Base-by-base conservation (phyloP, 2,329 filamentous ascomycete species). In the Microsporum audouinii region DNA sequence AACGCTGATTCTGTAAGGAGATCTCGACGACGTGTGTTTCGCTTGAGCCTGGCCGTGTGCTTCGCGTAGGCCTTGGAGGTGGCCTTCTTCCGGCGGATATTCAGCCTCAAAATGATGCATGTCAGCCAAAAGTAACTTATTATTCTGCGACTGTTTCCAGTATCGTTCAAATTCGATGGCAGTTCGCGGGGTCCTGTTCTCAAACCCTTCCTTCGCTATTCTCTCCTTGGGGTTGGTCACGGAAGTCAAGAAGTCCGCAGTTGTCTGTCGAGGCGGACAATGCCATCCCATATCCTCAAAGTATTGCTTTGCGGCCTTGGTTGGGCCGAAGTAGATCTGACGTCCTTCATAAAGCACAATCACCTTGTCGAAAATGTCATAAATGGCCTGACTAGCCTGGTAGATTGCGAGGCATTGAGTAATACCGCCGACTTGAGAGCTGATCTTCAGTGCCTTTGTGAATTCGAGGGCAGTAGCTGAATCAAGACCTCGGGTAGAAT, bases 1-100 rank as follows among this genome's bases (percentile, higher is more conserved):
- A 66, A 87, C 88, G 0, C 88, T 91, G 43, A 96, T 79, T 1
- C 89, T 91, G 73, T 87, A 96, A 0, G 91, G 89, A 63, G 69
- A 74, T 51, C 71, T 71, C 33, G 67, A 70, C 29, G 69, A 68
- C 39, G 70, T 71, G 64, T 73, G 73, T 62, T 75, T 74, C 58
- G 70, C 75, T 63, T 72, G 74, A 45, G 67, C 69, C 23, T 67
- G 57, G 7, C 66, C 67, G 57, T 73, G 72, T 27, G 68, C 67
- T 39, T 72, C 63, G 31, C 69, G 63, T 60, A 76, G 72, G 5
- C 66, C 65, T 38, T 70, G 64, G 47, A 69, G 67, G 1, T 70
- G 68, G 38, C 69, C 63, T 12, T 71, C 70, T n/a, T 70, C 71
- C 0, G 68, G 59, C 0, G 74, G 74, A 61, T 69, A 71, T 53